Percentiles rank a stretch among this genome's conserved stretches.
Conservation (phyloP, 345 rosid genomes). For the Populus pruinosa region DNA sequence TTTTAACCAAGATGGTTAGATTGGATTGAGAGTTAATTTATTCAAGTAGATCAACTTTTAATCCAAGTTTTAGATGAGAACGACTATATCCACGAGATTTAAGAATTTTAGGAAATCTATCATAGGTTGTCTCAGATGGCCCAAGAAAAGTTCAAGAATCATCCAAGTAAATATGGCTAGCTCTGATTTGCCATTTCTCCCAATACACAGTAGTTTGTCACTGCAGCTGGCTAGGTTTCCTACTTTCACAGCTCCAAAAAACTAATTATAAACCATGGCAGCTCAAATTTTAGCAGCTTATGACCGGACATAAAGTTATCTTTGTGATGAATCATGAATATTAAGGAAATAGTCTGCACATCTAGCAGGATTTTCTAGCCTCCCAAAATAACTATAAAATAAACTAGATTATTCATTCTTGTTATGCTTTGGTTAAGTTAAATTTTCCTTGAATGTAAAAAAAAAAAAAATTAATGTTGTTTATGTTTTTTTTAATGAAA, state of each 20-base stretch:
- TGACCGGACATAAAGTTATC: background rate
- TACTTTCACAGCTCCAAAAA: background rate
- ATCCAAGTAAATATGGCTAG: background rate
- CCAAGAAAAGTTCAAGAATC: background rate
- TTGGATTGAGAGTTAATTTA: too few relatives aligned
- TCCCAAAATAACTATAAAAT: too few relatives aligned
- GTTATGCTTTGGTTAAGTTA: too few relatives aligned
- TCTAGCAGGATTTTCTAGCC: background rate
- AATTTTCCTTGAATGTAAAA: too few relatives aligned
- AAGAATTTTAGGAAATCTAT: too few relatives aligned
- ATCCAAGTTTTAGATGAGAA: too few relatives aligned
- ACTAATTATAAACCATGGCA: background rate
- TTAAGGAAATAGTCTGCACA: background rate
- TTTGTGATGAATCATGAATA: background rate
- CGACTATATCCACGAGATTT: too few relatives aligned
- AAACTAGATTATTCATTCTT: too few relatives aligned
- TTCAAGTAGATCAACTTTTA: too few relatives aligned
- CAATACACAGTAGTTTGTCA: background rate
- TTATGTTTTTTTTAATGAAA: too few relatives aligned
- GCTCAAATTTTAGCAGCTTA: background rate
- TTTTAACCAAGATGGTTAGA: too few relatives aligned
- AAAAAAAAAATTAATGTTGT: too few relatives aligned
- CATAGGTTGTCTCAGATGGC: background rate
- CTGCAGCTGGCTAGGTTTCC: background rate
- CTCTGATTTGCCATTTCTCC: background rate